Percentiles rank a stretch among this genome's conserved stretches.
These are phyloP conservation scores for Phytophthora litchii DNA, from an alignment of 352 stramenopile species.

Conservation along the genomic window DNA sequence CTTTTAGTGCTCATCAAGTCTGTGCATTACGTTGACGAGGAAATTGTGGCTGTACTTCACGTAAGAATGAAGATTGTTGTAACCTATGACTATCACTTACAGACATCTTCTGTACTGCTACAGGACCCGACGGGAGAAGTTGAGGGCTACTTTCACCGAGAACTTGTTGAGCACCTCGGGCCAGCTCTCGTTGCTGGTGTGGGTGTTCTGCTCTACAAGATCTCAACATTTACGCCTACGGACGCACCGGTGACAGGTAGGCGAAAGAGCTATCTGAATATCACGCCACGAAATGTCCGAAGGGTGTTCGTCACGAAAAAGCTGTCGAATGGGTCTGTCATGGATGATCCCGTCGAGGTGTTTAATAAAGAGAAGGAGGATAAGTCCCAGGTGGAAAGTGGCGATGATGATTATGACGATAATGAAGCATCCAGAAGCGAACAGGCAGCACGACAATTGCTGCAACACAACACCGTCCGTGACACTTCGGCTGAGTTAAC, in stretches of 20 bases:
- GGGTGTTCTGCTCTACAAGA: slow-evolving; percentile 66
- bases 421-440: slow-evolving; percentile 30
- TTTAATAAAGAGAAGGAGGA: slow-evolving; percentile 64
- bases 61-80: slow-evolving; percentile 27
- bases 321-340: slow-evolving; percentile 19
- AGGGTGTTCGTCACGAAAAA: slow-evolving; percentile 54
- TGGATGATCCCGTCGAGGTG: slow-evolving; percentile 41
- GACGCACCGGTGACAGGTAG: slow-evolving; percentile 49
- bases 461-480: slow-evolving; percentile 55
- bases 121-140: slow-evolving; percentile 81
- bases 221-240: slow-evolving; percentile 70
- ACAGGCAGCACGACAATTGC: slow-evolving; percentile 31
- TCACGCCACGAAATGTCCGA: slow-evolving; percentile 68
- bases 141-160: slow-evolving; percentile 82
- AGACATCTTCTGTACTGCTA: not conserved
- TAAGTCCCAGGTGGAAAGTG: slow-evolving; percentile 39
- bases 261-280: slow-evolving; percentile 73
- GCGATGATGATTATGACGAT: slow-evolving; percentile 39
- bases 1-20: slow-evolving; percentile 83
- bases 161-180: slow-evolving; percentile 76
- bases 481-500: slow-evolving; percentile 73
- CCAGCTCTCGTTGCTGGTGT: slow-evolving; percentile 54
- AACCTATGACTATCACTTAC: not conserved
- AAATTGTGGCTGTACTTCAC: slow-evolving; percentile 80
- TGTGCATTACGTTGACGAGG: slow-evolving; percentile 81